Percentiles rank a stretch among this genome's conserved stretches.
Evolutionary conservation across 257 asterid species (phyloP).

Genomic region (Petunia secreta): DNA sequence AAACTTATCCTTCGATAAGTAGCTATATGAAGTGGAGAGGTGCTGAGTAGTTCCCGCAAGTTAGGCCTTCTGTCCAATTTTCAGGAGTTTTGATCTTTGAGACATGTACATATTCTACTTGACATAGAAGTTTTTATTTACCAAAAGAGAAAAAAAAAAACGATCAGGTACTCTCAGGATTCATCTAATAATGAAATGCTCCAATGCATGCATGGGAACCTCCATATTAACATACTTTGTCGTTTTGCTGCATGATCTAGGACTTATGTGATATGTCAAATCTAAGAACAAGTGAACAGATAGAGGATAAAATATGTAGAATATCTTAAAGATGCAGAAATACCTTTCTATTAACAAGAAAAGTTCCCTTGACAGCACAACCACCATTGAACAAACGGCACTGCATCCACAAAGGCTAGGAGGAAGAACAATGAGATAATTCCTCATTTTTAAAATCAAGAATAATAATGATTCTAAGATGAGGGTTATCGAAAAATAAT

Average conservation of each 20-base stretch:
- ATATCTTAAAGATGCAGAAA: constrained; percentile 22
- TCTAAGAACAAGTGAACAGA: neutral
- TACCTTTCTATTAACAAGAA: constrained; percentile 77
- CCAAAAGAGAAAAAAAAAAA: neutral
- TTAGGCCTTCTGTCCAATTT: no score
- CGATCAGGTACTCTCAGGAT: constrained; percentile 12
- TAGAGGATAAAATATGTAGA: neutral
- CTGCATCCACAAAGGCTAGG: constrained; percentile 80
- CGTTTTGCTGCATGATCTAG: constrained; percentile 5
- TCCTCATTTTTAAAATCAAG: constrained; percentile 7
- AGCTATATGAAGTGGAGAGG: no score
- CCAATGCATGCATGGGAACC: neutral
- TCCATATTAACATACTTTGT: neutral
- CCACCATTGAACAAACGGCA: constrained; percentile 77
- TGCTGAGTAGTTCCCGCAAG: no score
- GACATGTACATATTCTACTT: no score
- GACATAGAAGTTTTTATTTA: no score
- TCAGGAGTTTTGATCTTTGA: no score
- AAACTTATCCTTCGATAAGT: no score
- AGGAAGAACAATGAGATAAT: constrained; percentile 27
- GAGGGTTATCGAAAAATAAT: neutral
- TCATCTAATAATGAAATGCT: neutral
- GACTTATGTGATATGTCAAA: neutral
- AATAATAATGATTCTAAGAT: neutral
- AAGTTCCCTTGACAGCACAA: constrained; percentile 82